Evolutionary conservation across 2,329 filamentous ascomycete genomes (phyloP).

Genomic region (Alternaria consortialis): DNA sequence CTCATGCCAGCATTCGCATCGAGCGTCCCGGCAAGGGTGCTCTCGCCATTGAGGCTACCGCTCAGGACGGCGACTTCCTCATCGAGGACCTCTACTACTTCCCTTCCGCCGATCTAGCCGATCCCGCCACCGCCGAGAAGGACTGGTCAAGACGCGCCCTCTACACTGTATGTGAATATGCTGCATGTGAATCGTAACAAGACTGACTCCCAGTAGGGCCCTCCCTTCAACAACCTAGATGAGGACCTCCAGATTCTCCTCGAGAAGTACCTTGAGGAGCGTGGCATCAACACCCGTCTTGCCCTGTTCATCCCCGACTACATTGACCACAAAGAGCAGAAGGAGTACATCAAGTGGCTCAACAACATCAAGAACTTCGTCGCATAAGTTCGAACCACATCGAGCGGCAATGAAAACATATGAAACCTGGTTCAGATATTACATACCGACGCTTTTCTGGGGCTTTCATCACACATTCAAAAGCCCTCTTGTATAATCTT

Average conservation of each 20-base stretch:
- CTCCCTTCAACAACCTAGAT: slow-evolving; percentile 92
- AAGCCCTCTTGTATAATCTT: slow-evolving; percentile 30
- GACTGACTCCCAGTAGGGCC: slow-evolving; percentile 61
- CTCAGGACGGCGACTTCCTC: slow-evolving; percentile 84
- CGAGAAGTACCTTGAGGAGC: slow-evolving; percentile 93
- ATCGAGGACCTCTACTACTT: slow-evolving; percentile 94
- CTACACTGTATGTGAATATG: slow-evolving; percentile 65
- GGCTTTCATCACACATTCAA: background rate
- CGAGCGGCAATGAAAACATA: background rate
- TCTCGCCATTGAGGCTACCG: slow-evolving; percentile 84
- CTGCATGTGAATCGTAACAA: background rate
- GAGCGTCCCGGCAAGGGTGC: slow-evolving; percentile 88
- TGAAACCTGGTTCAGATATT: background rate
- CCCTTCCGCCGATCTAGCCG: slow-evolving; percentile 77
- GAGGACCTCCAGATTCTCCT: slow-evolving; percentile 93
- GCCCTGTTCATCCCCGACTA: slow-evolving; percentile 94
- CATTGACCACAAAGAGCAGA: slow-evolving; percentile 98
- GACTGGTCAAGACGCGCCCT: slow-evolving; percentile 78
- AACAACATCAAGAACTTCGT: slow-evolving; percentile 86
- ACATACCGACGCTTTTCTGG: slow-evolving; percentile 11
- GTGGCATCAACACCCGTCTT: slow-evolving; percentile 85
- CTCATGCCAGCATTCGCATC: slow-evolving; percentile 83
- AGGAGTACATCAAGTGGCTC: slow-evolving; percentile 93
- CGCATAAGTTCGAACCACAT: slow-evolving; percentile 56
- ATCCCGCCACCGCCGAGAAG: slow-evolving; percentile 77